Evolutionary conservation across 345 rosid genomes (phyloP).

Genomic region (Kernera saxatilis): DNA sequence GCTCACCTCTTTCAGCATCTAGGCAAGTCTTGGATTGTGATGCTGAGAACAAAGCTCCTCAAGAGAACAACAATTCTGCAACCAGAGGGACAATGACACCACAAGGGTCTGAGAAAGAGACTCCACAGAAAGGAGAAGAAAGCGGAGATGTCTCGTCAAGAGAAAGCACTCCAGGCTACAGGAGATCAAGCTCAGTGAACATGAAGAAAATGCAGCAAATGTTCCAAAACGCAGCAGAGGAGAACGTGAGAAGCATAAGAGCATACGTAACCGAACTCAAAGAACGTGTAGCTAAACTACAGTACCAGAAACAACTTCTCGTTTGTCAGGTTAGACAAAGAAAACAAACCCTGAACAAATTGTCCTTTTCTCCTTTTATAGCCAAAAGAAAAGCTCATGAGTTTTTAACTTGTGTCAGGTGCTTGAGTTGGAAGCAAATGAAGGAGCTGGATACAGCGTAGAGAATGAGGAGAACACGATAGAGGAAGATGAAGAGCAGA

Average conservation of each 20-base stretch:
- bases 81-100: slow-evolving; percentile 34
- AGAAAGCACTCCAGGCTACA: slow-evolving; percentile 70
- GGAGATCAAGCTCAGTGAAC: slow-evolving; percentile 82
- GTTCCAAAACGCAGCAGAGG: slow-evolving; percentile 99
- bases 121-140: slow-evolving; percentile 77
- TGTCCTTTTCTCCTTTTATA: not conserved
- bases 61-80: slow-evolving; percentile 44
- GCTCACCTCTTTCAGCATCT: slow-evolving; percentile 83
- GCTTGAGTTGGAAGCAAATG: slow-evolving; percentile 95
- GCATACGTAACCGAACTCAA: slow-evolving; percentile 89
- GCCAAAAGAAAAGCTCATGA: not conserved
- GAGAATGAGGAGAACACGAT: slow-evolving; percentile 51
- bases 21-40: slow-evolving; percentile 69
- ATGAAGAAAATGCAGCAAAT: slow-evolving; percentile 99
- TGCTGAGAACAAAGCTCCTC: slow-evolving; percentile 75
- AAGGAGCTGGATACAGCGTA: slow-evolving; percentile 70
- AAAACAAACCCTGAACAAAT: not conserved
- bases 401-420: slow-evolving; percentile 44
- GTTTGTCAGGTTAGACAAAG: slow-evolving; percentile 78
- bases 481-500: slow-evolving; percentile 53
- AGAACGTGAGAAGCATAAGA: slow-evolving; percentile 93
- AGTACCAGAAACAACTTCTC: slow-evolving; percentile 99
- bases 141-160: slow-evolving; percentile 74
- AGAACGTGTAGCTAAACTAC: slow-evolving; percentile 94
- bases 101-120: slow-evolving; percentile 56